Evolutionary conservation across 208 protist species (phyloP).

Genomic region (Leishmania braziliensis): DNA sequence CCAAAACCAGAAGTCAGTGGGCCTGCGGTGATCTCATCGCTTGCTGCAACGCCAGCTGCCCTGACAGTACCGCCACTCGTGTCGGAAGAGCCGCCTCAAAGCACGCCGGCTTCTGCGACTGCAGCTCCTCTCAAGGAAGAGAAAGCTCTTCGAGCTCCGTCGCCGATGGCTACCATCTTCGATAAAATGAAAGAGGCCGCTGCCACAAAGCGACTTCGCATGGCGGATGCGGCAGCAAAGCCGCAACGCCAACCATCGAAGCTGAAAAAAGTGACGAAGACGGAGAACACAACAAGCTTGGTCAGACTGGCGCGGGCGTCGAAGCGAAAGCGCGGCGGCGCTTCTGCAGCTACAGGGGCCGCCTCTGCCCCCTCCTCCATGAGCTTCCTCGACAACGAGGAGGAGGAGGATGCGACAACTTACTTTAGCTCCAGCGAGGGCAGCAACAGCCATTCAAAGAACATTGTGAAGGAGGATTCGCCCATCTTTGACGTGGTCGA

Average conservation of each 20-base stretch:
- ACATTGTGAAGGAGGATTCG: slow-evolving; percentile 7
- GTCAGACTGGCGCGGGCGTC: slow-evolving; percentile 77
- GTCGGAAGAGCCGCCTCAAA: background rate
- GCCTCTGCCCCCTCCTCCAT: background rate
- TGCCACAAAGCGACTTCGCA: slow-evolving; percentile 24
- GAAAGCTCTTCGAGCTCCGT: background rate
- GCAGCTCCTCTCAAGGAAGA: background rate
- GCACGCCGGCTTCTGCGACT: background rate
- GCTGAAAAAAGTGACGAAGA: slow-evolving; percentile 33
- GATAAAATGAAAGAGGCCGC: slow-evolving; percentile 37
- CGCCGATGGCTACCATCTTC: slow-evolving; percentile 38
- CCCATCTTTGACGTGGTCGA: slow-evolving; percentile 46
- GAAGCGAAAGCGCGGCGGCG: slow-evolving; percentile 20
- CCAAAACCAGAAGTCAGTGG: background rate
- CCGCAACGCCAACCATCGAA: slow-evolving; percentile 2
- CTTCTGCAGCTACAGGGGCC: background rate
- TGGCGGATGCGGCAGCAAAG: background rate
- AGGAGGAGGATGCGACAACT: slow-evolving; percentile 24
- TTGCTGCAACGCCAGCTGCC: background rate
- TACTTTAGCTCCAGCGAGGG: slow-evolving; percentile 16
- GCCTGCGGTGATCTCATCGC: background rate
- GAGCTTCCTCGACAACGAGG: slow-evolving; percentile 33
- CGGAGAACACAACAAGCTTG: slow-evolving; percentile 51
- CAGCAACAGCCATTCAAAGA: slow-evolving; percentile 9
- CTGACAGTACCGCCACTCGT: background rate